Conservation (phyloP, 306 rosid species). For the Vicia sativa region DNA sequence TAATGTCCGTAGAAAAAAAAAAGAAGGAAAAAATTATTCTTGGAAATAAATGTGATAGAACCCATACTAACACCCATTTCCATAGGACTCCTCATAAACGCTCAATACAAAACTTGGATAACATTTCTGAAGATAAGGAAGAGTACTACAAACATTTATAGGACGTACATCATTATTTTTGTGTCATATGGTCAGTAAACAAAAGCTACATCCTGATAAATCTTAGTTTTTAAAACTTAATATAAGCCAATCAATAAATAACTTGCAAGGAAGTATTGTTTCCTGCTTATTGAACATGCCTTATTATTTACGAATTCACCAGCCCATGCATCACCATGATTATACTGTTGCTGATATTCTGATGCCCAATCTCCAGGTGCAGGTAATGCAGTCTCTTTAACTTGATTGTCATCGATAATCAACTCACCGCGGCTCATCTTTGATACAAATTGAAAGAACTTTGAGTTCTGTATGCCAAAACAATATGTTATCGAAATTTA, state of each 20-base stretch:
- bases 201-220: slow-evolving; percentile 20
- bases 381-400: slow-evolving; percentile 62
- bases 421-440: slow-evolving; percentile 99
- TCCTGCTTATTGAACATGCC: slow-evolving; percentile 41
- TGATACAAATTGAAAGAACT: slow-evolving; percentile 92
- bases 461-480: slow-evolving; percentile 75
- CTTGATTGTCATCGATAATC: slow-evolving; percentile 88
- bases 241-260: slow-evolving; percentile 20
- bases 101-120: slow-evolving; percentile 4
- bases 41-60: slow-evolving; percentile 18
- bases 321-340: slow-evolving; percentile 68
- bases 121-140: slow-evolving; percentile 1
- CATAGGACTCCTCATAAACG: slow-evolving; percentile 3
- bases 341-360: slow-evolving; percentile 76
- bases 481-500: slow-evolving; percentile 43
- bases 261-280: slow-evolving; percentile 32
- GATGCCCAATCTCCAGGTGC: slow-evolving; percentile 86
- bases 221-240: slow-evolving; percentile 8
- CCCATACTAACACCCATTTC: slow-evolving; percentile 14
- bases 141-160: neutral
- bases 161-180: neutral
- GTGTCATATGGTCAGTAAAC: neutral
- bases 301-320: slow-evolving; percentile 71
- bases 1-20: neutral
- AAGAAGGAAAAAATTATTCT: neutral